A percentile compares a stretch with the other conserved stretches of the same genome.
These are phyloP conservation scores for Sarcomyxa edulis DNA, from an alignment of 768 basidiomycete genomes.

Conservation along the genomic window DNA sequence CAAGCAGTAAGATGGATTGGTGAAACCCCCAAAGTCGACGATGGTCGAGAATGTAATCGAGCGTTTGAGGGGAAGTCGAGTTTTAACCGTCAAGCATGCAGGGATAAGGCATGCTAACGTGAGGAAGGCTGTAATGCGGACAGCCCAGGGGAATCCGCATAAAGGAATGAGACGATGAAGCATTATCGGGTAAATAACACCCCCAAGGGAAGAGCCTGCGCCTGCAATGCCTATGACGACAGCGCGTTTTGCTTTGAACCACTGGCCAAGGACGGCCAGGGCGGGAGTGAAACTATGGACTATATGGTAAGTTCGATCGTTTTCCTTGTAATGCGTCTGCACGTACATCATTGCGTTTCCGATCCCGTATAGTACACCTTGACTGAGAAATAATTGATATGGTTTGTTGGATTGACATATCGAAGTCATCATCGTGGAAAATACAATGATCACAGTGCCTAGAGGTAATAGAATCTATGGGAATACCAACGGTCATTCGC, in stretches of 20 bases:
- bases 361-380: conserved; percentile 8
- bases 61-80: conserved; percentile 17
- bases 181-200: conserved; percentile 40
- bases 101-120: conserved; percentile 17
- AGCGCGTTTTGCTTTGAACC: conserved; percentile 35
- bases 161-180: conserved; percentile 19
- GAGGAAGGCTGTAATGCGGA: conserved; percentile 22
- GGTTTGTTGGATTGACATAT: conserved; percentile 8
- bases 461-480: conserved; percentile 6
- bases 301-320: neutral
- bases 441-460: conserved; percentile 5
- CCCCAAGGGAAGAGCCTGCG: conserved; percentile 31
- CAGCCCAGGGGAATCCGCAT: conserved; percentile 19
- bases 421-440: conserved; percentile 8
- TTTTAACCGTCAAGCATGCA: conserved; percentile 19
- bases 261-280: conserved; percentile 36
- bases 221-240: conserved; percentile 42
- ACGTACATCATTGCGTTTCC: conserved; percentile 8
- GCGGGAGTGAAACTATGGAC: conserved; percentile 2
- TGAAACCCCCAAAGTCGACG: conserved; percentile 21
- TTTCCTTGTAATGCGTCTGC: neutral
- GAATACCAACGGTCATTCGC: neutral
- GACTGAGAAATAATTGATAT: conserved; percentile 9
- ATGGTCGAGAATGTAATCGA: conserved; percentile 14
- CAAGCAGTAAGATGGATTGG: conserved; percentile 15